Base-by-base conservation (phyloP, 208 protist genomes). In the Trypanosoma vivax region DNA sequence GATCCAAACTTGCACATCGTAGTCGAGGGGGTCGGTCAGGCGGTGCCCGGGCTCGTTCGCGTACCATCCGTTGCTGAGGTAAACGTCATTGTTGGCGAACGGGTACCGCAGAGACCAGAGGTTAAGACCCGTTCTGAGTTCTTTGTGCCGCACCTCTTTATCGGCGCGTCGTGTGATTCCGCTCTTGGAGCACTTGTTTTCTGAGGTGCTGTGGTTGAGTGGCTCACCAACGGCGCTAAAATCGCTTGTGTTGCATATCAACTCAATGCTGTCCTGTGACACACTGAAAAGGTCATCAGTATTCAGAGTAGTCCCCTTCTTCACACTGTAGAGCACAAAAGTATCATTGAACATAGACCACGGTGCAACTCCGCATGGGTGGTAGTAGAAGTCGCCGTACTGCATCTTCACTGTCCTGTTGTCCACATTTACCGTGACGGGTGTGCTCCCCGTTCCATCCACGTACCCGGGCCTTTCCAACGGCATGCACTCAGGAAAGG, bases 1-100 rank as follows among this genome's bases (percentile, higher is more conserved):
- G 84, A 99, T 96, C 97, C 98, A 99, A 31, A 99, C 96, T 35
- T 99, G 96, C 23, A 99, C 86, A 61, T 99, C 94, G 45, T 94
- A 78, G 80, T 99, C 92, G 33, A 43, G 46, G 30, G 71, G 83
- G 46, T 88, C 70, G 18, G 87, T 86, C 53, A 96, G 49, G 24
- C 68, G 30, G 65, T 96, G 90, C 7, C 83, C 83, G 5, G 83
- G 65, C 65, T 94, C 87, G 50, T 88, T 50, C 16, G 76, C 56
- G 61, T 94, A 91, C 80, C 81, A 94, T 14, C 87, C 87, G 23
- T 87, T 70, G 34, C 66, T 74, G 33, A 94, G 76, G 57, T 81
- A 92, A 28, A 67, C 63, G 56, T 92, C 84, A 54, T 70, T 49
- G 14, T 79, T 88, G n/a, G 30, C 7, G 58, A 69, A 65, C 13